A percentile compares a stretch with the other conserved stretches of the same genome.
Conservation (phyloP, 768 basidiomycete genomes). For the Austroboletus eburneus region DNA sequence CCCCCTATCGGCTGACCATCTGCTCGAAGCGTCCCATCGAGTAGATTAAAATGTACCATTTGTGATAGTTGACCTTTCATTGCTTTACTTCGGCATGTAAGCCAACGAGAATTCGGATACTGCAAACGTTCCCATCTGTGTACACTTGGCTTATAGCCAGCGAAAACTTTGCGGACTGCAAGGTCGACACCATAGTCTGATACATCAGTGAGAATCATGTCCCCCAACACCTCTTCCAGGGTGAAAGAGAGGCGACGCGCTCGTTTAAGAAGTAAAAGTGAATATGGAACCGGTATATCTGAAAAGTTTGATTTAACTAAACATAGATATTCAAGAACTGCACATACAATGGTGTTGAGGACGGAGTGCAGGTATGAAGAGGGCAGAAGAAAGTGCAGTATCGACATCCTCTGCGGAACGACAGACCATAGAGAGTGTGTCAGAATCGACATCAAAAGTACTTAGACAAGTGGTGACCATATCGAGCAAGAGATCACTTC, state of each 20-base stretch:
- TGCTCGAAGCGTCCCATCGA: slow-evolving; percentile 14
- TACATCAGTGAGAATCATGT: background rate
- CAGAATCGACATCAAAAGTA: background rate
- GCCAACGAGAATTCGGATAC: slow-evolving; percentile 11
- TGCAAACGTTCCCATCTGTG: slow-evolving; percentile 6
- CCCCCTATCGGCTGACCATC: slow-evolving; percentile 13
- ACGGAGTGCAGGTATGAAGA: slow-evolving; percentile 19
- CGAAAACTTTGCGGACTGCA: slow-evolving; percentile 8
- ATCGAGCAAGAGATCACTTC: background rate
- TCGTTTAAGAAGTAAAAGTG: slow-evolving; percentile 10
- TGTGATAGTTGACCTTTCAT: background rate
- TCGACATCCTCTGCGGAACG: slow-evolving; percentile 11
- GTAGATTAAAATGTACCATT: slow-evolving; percentile 4
- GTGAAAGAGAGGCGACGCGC: slow-evolving; percentile 20
- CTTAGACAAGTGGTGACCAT: background rate
- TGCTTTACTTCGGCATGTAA: slow-evolving; percentile 4
- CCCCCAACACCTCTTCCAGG: slow-evolving; percentile 10
- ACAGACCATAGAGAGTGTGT: slow-evolving; percentile 4
- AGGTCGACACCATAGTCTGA: slow-evolving; percentile 10
- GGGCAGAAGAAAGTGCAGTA: slow-evolving; percentile 17
- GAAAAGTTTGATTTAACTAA: background rate
- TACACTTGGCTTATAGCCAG: slow-evolving; percentile 4
- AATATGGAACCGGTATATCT: background rate
- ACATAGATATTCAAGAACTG: background rate
- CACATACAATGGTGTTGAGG: background rate